phyloP scores from a whole-genome alignment of 2,329 filamentous ascomycete species.

The Clonostachys byssicola region DNA sequence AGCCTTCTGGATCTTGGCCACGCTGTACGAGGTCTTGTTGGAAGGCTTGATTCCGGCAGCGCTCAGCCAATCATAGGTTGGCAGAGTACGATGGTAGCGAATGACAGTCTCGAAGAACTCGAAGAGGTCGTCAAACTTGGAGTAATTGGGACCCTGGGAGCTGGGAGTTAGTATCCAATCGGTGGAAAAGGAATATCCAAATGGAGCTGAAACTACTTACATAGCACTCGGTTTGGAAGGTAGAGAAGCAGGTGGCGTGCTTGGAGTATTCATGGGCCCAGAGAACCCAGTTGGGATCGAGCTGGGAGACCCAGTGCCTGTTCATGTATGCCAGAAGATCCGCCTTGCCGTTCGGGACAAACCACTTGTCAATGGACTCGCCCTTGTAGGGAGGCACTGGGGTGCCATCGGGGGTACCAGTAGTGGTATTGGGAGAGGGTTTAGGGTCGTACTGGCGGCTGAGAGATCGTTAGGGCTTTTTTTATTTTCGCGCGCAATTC shows the following conservation, averaged over 20 bases:
- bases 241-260: constrained; percentile 64
- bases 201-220: constrained; percentile 8
- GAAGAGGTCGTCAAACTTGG: constrained; percentile 52
- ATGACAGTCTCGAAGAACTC: constrained; percentile 61
- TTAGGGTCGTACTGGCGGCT: constrained; percentile 58
- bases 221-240: constrained; percentile 63
- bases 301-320: constrained; percentile 57
- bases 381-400: constrained; percentile 56
- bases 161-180: neutral
- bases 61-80: constrained; percentile 58
- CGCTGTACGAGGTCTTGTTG: constrained; percentile 52
- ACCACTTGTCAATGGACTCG: constrained; percentile 51
- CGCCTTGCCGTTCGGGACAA: constrained; percentile 50
- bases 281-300: constrained; percentile 51
- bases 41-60: constrained; percentile 49
- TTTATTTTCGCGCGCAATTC: too few relatives aligned
- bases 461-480: too few relatives aligned
- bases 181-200: neutral
- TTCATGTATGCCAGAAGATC: constrained; percentile 64
- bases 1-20: constrained; percentile 44
- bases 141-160: constrained; percentile 43
- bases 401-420: constrained; percentile 43
- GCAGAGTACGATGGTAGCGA: constrained; percentile 50
- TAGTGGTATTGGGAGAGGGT: constrained; percentile 61
- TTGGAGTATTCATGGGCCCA: constrained; percentile 68